Conservation (phyloP, 2,329 filamentous ascomycete species). For the Hypoxylon sp. region DNA sequence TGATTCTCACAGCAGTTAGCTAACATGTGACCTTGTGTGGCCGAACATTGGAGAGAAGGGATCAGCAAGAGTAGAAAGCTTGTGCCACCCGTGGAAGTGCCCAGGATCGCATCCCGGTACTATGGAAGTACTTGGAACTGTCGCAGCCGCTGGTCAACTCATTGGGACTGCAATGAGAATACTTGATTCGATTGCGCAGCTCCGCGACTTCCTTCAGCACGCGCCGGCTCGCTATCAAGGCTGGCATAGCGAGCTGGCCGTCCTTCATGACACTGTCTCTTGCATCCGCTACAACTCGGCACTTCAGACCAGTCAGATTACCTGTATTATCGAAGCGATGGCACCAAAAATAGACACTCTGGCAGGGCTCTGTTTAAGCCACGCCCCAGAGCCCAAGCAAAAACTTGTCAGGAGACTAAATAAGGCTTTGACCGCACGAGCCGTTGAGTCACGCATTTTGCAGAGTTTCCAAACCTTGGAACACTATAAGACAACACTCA, state of each 20-base stretch:
- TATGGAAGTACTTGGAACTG: slow-evolving; percentile 22
- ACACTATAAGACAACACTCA: slow-evolving; percentile 19
- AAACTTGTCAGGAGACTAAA: background rate
- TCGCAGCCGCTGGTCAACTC: slow-evolving; percentile 22
- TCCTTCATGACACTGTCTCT: slow-evolving; percentile 3
- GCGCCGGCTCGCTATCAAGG: slow-evolving; percentile 19
- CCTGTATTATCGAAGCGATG: slow-evolving; percentile 5
- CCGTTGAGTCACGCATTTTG: slow-evolving; percentile 11
- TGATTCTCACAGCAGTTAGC: background rate
- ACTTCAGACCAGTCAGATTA: slow-evolving; percentile 17
- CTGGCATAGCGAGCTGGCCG: slow-evolving; percentile 1
- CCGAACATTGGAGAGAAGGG: background rate
- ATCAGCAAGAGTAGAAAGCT: background rate
- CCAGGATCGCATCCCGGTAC: too few species aligned
- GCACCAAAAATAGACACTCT: slow-evolving; percentile 11
- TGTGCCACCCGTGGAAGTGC: background rate
- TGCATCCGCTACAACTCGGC: background rate
- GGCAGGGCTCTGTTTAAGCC: background rate
- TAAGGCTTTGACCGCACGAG: background rate
- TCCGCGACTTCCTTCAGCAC: slow-evolving; percentile 21
- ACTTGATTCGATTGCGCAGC: slow-evolving; percentile 8
- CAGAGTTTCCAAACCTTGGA: slow-evolving; percentile 21
- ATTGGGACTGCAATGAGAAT: slow-evolving; percentile 1
- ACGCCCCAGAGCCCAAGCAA: background rate
- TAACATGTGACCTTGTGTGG: background rate